Conservation (phyloP, 1,284 basidiomycete genomes). For the Tilletia caries region DNA sequence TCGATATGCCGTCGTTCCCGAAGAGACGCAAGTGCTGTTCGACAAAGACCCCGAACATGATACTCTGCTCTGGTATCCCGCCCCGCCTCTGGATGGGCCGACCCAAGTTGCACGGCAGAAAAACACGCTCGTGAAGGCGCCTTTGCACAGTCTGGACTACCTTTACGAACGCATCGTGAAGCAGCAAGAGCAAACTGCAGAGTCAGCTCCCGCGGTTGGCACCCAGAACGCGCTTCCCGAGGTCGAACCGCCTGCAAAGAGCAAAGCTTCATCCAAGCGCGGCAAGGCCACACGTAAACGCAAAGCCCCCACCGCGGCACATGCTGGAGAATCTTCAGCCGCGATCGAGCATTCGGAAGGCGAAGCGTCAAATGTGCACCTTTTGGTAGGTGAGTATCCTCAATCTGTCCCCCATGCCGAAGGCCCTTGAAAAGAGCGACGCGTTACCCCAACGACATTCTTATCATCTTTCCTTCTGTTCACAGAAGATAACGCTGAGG, state of each 20-base stretch:
- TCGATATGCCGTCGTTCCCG: background rate
- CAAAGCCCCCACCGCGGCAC: background rate
- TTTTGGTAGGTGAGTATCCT: background rate
- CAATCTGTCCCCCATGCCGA: no score
- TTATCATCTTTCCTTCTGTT: no score
- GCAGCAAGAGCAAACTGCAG: background rate
- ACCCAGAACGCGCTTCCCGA: background rate
- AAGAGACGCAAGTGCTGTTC: conserved; percentile 3
- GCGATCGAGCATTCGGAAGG: background rate
- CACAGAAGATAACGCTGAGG: no score
- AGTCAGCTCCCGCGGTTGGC: background rate
- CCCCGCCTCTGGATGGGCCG: background rate
- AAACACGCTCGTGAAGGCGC: background rate
- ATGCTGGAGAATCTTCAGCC: background rate
- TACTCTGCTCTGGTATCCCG: background rate
- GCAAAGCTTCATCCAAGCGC: background rate
- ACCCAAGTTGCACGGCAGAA: background rate
- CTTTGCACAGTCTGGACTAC: conserved; percentile 2
- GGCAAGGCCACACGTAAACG: conserved; percentile 7
- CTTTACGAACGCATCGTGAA: background rate
- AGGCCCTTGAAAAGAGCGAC: no score
- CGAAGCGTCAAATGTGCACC: background rate
- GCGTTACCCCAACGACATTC: no score
- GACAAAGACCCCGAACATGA: conserved; percentile 6
- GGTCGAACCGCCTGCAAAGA: background rate